A percentile compares a stretch with the other conserved stretches of the same genome.
phyloP scores from a whole-genome alignment of 208 protist genomes.

The Trypanosoma brucei region DNA sequence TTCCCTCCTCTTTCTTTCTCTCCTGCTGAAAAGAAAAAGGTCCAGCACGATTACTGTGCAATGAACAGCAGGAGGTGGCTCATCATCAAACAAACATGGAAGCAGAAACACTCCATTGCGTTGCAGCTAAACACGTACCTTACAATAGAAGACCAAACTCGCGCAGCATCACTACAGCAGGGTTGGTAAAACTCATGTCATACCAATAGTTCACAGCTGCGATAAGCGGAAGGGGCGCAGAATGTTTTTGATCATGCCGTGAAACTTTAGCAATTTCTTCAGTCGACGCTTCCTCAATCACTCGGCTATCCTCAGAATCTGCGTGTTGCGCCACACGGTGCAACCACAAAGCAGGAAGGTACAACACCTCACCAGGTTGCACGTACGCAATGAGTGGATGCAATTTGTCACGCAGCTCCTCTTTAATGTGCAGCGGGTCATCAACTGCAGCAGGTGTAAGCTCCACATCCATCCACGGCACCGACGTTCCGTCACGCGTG shows the following conservation, averaged over 20 bases:
- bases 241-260: neutral
- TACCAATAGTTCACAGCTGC: constrained; percentile 93
- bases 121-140: constrained; percentile 2
- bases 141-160: constrained; percentile 81
- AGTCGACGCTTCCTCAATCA: constrained; percentile 5
- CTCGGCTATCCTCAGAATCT: constrained; percentile 48
- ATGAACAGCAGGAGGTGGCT: too few relatives aligned
- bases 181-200: constrained; percentile 87
- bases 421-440: constrained; percentile 6
- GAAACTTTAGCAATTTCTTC: neutral
- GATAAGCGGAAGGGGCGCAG: constrained; percentile 55
- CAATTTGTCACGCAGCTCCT: constrained; percentile 25
- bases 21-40: too few relatives aligned
- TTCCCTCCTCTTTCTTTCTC: too few relatives aligned
- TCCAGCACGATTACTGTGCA: too few relatives aligned
- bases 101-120: too few relatives aligned
- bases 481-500: constrained; percentile 45
- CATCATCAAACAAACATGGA: too few relatives aligned
- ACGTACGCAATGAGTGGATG: constrained; percentile 76
- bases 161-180: constrained; percentile 70
- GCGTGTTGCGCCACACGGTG: constrained; percentile 86
- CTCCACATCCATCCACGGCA: constrained; percentile 89
- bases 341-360: constrained; percentile 88
- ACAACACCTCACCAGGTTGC: constrained; percentile 82
- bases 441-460: constrained; percentile 49